Evolutionary conservation across 2,329 filamentous ascomycete genomes (phyloP), one percentile per base, ranked within the genome.

Genomic region (Fusarium abutilonis): DNA sequence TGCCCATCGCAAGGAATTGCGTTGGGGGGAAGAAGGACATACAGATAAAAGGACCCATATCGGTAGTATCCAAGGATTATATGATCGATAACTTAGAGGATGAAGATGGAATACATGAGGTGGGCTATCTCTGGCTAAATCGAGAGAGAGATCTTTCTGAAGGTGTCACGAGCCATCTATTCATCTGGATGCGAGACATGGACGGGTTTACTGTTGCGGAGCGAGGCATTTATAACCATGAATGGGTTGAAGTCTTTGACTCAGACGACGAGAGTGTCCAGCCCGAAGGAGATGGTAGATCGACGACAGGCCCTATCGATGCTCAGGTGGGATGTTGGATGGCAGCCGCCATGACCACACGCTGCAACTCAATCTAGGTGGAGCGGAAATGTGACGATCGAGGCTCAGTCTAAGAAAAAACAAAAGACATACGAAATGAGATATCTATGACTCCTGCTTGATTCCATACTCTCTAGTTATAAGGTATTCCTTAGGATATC

Each of bases 101-200:
- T 14, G 41, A 39, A 26, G 8, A 26, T 35, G 9, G 3, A 15
- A 26, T 31, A 36, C 3, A 31, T 42, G 17, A 56, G 40, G 28
- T 38, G 5, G 35, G 52, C 43, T 61, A 61, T 26, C 9, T 10
- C 6, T 28, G 32, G 32, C 23, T 61, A 10, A 49, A 61, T 21
- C 58, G 49, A 31, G 58, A 57, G 15, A 54, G n/a, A 19, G 58
- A 61, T 31, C 45, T 23, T 47, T 61, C 42, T 4, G 54, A 61
- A 21, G 9, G 29, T 11, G 41, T 45, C 4, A 58, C 53, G 1
- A 40, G 58, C 6, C 54, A 57, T 38, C 11, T 57, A 19, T 61
- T 61, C 38, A 36, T 13, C 19, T 61, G 58, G 53, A 47, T 61
- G 54, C 45, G 58, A 21, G 58, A 47, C 1, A 51, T 43, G 28